Evolutionary conservation across 176 grass and related monocot species (phyloP).

Genomic region (Raddia guianensis): DNA sequence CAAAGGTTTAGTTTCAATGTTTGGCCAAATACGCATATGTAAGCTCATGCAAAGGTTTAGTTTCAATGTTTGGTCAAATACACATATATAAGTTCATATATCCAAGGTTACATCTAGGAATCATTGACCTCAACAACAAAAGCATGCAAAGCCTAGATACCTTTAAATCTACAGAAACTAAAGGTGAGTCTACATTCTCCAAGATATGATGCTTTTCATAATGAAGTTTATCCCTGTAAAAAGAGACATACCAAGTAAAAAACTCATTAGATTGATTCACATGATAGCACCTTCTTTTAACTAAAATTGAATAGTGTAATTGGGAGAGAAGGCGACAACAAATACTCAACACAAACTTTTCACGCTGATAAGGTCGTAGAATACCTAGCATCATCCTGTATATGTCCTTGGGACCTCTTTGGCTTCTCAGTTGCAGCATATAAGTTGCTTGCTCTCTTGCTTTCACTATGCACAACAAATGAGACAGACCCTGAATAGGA

Average conservation of each 20-base stretch:
- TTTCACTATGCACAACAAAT: constrained; percentile 53
- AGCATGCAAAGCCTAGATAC: constrained; percentile 35
- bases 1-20: constrained; percentile 16
- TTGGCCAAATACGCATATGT: constrained; percentile 5
- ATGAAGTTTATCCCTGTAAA: constrained; percentile 54
- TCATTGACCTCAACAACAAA: constrained; percentile 30
- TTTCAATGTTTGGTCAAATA: constrained; percentile 19
- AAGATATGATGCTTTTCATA: constrained; percentile 46
- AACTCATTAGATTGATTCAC: constrained; percentile 19
- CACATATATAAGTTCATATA: not conserved
- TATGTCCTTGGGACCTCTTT: constrained; percentile 35
- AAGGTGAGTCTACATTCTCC: constrained; percentile 52
- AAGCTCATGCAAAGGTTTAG: constrained; percentile 2
- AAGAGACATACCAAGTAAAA: constrained; percentile 22
- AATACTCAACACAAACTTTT: constrained; percentile 22
- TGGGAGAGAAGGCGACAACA: not conserved
- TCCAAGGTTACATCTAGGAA: constrained; percentile 11
- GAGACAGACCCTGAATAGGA: constrained; percentile 52
- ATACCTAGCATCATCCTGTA: constrained; percentile 52
- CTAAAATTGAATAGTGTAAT: constrained; percentile 10
- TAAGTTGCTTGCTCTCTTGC: constrained; percentile 41
- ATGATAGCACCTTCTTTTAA: constrained; percentile 20
- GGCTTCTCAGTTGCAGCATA: constrained; percentile 31
- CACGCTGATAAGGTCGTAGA: constrained; percentile 17
- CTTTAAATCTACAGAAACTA: constrained; percentile 53